These are phyloP conservation scores for Filosporella fistucella DNA, from an alignment of 495 filamentous ascomycete genomes.

Conservation along the genomic window DNA sequence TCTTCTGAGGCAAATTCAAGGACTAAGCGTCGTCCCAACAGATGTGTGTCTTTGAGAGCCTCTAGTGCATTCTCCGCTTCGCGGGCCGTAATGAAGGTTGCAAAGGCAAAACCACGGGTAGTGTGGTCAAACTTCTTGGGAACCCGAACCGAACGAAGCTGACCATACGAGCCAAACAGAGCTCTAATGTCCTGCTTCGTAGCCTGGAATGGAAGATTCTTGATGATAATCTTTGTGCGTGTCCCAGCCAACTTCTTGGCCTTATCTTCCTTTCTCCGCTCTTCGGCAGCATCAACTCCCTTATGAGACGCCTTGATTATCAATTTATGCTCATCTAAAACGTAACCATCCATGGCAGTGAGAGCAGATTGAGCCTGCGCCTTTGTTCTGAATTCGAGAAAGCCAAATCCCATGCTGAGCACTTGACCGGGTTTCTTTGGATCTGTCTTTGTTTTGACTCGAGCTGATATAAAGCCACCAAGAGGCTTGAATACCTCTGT, in stretches of 20 bases:
- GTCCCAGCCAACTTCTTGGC: slow-evolving; percentile 68
- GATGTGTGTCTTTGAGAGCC: slow-evolving; percentile 86
- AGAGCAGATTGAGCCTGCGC: slow-evolving; percentile 73
- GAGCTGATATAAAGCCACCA: slow-evolving; percentile 78
- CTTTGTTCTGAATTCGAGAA: slow-evolving; percentile 80
- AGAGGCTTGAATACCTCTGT: slow-evolving; percentile 71
- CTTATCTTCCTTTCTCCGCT: slow-evolving; percentile 72
- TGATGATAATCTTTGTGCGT: slow-evolving; percentile 92
- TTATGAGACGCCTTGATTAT: slow-evolving; percentile 79
- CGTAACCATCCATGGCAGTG: slow-evolving; percentile 79
- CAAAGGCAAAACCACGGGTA: slow-evolving; percentile 93
- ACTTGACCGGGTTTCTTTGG: slow-evolving; percentile 77
- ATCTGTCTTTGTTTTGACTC: slow-evolving; percentile 83
- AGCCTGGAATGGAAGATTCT: slow-evolving; percentile 95
- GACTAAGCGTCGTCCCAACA: slow-evolving; percentile 82
- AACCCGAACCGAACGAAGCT: slow-evolving; percentile 85
- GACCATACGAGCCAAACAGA: slow-evolving; percentile 84
- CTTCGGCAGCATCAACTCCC: slow-evolving; percentile 80
- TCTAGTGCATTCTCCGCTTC: slow-evolving; percentile 93
- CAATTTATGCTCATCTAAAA: slow-evolving; percentile 80
- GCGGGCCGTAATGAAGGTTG: slow-evolving; percentile 85
- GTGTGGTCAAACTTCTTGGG: slow-evolving; percentile 89
- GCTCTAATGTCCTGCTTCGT: slow-evolving; percentile 81
- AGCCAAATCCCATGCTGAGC: slow-evolving; percentile 95
- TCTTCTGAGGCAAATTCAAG: slow-evolving; percentile 86